Conservation (phyloP, 2,329 filamentous ascomycete genomes). For the Fusarium buxicola region DNA sequence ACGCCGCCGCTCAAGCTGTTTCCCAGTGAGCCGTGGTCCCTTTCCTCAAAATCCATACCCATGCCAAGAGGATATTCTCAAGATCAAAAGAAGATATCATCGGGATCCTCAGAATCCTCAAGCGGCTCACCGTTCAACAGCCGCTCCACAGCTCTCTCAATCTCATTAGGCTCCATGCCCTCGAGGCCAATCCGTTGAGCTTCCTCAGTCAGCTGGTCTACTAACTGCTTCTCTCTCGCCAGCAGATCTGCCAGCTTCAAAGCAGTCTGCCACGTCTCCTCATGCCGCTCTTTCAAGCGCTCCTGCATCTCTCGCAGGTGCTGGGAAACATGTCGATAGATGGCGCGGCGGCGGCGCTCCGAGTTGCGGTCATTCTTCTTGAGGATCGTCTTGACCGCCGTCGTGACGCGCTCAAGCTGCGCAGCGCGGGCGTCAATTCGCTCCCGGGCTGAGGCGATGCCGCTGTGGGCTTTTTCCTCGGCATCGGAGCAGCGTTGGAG, state of each 20-base stretch:
- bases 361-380: constrained; percentile 5
- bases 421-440: constrained; percentile 28
- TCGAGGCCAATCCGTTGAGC: constrained; percentile 20
- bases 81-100: background rate
- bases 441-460: constrained; percentile 6
- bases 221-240: constrained; percentile 15
- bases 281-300: background rate
- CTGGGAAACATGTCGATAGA: constrained; percentile 44
- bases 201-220: constrained; percentile 13
- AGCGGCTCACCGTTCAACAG: constrained; percentile 7
- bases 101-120: background rate
- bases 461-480: background rate
- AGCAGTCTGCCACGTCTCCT: constrained; percentile 13
- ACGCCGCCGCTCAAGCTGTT: background rate
- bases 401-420: constrained; percentile 23
- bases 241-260: constrained; percentile 15
- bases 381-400: constrained; percentile 10
- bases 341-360: constrained; percentile 27
- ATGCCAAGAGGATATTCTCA: too few relatives aligned
- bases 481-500: constrained; percentile 22
- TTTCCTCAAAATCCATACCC: background rate
- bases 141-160: constrained; percentile 14
- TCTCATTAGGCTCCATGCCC: constrained; percentile 8
- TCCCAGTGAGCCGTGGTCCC: background rate
- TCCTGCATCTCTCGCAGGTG: constrained; percentile 40